Evolutionary conservation across 345 rosid genomes (phyloP), one percentile per base, ranked within the genome.

Genomic region (Rhizophora apiculata): DNA sequence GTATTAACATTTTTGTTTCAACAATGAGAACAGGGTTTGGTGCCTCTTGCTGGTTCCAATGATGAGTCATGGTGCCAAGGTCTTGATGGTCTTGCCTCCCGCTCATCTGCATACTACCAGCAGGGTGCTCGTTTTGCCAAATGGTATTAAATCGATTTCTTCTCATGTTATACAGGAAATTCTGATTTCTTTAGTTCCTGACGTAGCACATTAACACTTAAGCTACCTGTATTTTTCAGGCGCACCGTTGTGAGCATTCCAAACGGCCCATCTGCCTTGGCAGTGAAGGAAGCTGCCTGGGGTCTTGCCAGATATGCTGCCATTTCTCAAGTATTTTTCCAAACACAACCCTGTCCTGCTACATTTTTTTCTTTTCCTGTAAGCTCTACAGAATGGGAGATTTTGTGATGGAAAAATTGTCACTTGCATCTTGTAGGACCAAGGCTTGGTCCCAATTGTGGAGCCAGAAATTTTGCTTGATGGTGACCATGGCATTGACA

Each of bases 211-310:
- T 58, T 60, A 54, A 48, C 57, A 30, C 16, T 21, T 34, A 60
- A 32, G 22, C 53, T 76, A 31, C 3, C 53, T 72, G 27, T 75
- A 36, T 60, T 71, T 65, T 68, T 64, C 78, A 95, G 97, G 99
- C 97, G 99, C 76, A 90, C 97, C 0, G 96, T 95, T 29, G 96
- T 92, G 85, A 95, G 99, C 96, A 95, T 95, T 75, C 99, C 99
- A 68, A 91, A 95, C 18, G 99, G 99, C 30, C 97, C 97, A 54
- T 87, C 96, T 68, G 93, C 96, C 64, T 69, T 95, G 63, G 99
- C 97, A 0, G 97, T 95, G 66, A 95, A 88, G 77, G 99, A 95
- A 88, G 97, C 99, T 7, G 96, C 99, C 69, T 91, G 99, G 99
- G 99, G 99, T 52, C 96, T 95, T 62, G 97, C 99, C 31, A 90